Base-by-base conservation (phyloP, 2,329 filamentous ascomycete species). In the Monascus ruber region DNA sequence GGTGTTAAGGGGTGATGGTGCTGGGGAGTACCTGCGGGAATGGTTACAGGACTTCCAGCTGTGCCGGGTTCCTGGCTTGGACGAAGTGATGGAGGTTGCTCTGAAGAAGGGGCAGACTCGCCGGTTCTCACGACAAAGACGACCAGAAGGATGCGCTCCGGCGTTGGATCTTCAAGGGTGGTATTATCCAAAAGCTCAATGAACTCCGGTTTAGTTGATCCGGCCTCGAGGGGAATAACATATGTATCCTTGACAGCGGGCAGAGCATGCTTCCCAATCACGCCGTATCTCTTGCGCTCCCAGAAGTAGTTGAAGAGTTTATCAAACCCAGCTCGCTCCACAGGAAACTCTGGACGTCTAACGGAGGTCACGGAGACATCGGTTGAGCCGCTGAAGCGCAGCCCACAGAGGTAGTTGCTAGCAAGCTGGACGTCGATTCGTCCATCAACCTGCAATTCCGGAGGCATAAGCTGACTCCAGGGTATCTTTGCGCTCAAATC, bases 191-290 rank as follows among this genome's bases (percentile, higher is more conserved):
- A 73, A 53, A 94, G 83, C 44, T 86, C 76, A 60, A 95, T 78
- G 52, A 95, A 94, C 45, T 88, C 84, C 0, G 91, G 89, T 33
- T 89, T 75, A 36, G 67, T 65, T 25, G 76, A 71, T 25, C 85
- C 86, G 4, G 79, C 73, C 27, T 86, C 77, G 4, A 96, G 77
- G 0, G 91, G 89, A 6, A 95, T 81, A 27, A 96, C 74, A 59
- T 96, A 96, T 1, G 88, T 85, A 56, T 96, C 89, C 43, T 87
- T 81, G 36, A 95, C 83, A 43, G 86, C 81, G 17, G 78, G 74
- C 26, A 79, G 65, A 1, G 76, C 74, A 58, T 84, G 83, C 55
- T 89, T 84, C 9, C 81, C 81, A 5, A 95, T 74, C 1, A 96
- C 89, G 17, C 87, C 89, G 58, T 94, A 98, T 28, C 87, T 76